Conservation (phyloP, 805 yeast species). For the Candida schatavii region DNA sequence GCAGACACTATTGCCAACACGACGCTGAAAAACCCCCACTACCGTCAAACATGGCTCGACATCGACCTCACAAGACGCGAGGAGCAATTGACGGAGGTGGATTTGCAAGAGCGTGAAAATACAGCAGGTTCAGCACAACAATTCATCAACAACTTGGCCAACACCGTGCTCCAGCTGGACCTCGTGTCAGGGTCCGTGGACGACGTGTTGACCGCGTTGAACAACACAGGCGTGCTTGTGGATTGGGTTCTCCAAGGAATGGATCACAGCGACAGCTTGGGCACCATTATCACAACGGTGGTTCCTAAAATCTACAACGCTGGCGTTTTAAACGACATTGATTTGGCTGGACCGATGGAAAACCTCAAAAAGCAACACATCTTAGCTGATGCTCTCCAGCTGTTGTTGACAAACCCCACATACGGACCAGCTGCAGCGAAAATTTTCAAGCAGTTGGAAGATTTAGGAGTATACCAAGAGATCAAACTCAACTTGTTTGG, state of each 20-base stretch:
- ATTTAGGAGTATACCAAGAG: slow-evolving; percentile 26
- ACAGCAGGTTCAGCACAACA: slow-evolving; percentile 30
- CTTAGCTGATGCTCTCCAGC: slow-evolving; percentile 22
- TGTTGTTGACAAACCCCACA: slow-evolving; percentile 24
- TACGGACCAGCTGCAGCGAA: slow-evolving; percentile 32
- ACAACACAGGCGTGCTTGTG: slow-evolving; percentile 26
- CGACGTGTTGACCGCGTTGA: slow-evolving; percentile 27
- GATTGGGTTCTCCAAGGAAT: slow-evolving; percentile 25
- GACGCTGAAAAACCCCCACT: slow-evolving; percentile 26
- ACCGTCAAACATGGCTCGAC: too few relatives aligned
- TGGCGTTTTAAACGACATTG: slow-evolving; percentile 32
- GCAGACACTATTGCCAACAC: slow-evolving; percentile 27
- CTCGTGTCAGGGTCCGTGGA: slow-evolving; percentile 18
- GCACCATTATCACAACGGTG: slow-evolving; percentile 12
- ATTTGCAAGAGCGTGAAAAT: slow-evolving; percentile 9
- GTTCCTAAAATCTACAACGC: slow-evolving; percentile 23
- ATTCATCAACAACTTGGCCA: slow-evolving; percentile 29
- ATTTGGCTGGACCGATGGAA: slow-evolving; percentile 20
- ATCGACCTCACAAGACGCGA: slow-evolving; percentile 4
- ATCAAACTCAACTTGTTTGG: slow-evolving; percentile 33
- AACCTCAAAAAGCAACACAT: slow-evolving; percentile 20
- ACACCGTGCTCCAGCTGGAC: slow-evolving; percentile 20
- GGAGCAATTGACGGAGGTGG: slow-evolving; percentile 2
- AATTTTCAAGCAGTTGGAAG: slow-evolving; percentile 28
- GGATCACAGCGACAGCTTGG: slow-evolving; percentile 21